These are phyloP conservation scores for Gossypium gossypioides DNA, from an alignment of 441 rosid genomes.

Conservation along the genomic window DNA sequence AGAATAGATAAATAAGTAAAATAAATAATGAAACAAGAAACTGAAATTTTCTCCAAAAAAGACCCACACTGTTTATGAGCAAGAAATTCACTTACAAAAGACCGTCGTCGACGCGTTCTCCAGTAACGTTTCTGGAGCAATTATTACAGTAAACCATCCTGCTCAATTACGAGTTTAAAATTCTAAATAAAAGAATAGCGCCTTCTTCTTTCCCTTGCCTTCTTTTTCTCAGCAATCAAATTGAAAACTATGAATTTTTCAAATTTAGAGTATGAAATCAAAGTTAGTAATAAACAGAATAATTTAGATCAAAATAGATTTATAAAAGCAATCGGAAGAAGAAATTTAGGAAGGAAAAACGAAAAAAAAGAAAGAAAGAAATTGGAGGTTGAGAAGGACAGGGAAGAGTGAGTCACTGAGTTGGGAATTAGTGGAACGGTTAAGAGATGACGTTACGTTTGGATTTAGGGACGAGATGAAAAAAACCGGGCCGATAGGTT, in stretches of 20 bases:
- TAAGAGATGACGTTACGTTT: no score
- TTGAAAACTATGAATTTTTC: not conserved
- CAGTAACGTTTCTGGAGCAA: slow-evolving; percentile 3
- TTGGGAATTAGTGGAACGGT: not conserved
- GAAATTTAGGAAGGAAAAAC: no score
- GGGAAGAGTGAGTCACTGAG: not conserved
- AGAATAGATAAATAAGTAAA: not conserved
- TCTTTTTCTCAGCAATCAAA: not conserved
- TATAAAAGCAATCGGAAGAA: not conserved
- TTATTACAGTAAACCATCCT: slow-evolving; percentile 8
- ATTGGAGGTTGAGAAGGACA: not conserved
- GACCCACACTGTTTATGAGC: not conserved
- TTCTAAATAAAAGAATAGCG: not conserved
- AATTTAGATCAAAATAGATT: not conserved
- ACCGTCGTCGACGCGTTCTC: slow-evolving; percentile 6
- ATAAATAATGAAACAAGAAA: not conserved
- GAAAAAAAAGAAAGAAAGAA: not conserved
- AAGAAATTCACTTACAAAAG: not conserved
- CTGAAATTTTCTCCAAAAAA: not conserved
- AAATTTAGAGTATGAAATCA: not conserved
- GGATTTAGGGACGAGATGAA: no score
- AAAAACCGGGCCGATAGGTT: no score
- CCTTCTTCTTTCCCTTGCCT: not conserved
- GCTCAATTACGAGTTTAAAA: not conserved
- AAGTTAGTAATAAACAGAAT: not conserved